Base-by-base conservation (phyloP, 352 stramenopile genomes). In the Phytopythium sindhum region DNA sequence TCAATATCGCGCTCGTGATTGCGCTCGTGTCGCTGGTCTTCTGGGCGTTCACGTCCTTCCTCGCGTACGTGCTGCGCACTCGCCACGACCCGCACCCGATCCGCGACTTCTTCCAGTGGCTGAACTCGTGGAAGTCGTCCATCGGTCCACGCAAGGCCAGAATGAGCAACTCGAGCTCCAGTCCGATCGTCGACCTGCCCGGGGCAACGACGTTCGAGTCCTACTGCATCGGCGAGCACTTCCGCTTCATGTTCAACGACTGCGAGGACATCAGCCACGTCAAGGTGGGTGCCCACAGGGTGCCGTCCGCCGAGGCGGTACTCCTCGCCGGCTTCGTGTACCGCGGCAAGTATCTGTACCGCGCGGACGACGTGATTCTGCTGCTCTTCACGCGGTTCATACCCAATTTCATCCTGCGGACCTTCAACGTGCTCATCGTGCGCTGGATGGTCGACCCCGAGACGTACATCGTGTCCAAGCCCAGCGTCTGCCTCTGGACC, bases 401-500 rank as follows among this genome's bases (percentile, higher is more conserved):
- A 41, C 56, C 56, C 37, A 53, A 61, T 26, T 61, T 52, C 39
- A 52, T 66, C 14, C 26, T 69, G 51, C 35, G 64, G 2, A 59
- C 64, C 0, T 69, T 66, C 59, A 66, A 66, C 35, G 52, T 69
- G 23, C 42, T 66, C 9, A 47, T 69, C 33, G 47, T 66, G 39
- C 57, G 64, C 42, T 69, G 64, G 64, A 59, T 54, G n/a, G 60
- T 66, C 21, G 58, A 69, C 35, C 57, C 64, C 11, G 69, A 53
- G 19, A 77, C 70, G 21, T 77, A 77, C 53, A 53, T 47, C 24
- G 67, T 77, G 9, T 77, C 70, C 10, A 63, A 66, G 17, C 67
- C 70, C 11, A 67, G 63, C 31, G 67, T 77, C 17, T 74, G 70
- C 48, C 63, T 74, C 57, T 77, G 70, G 70, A 77, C 70, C 28